Evolutionary conservation across 1,284 basidiomycete genomes (phyloP), one percentile per base, ranked within the genome.

Genomic region (Ganoderma leucocontextum): DNA sequence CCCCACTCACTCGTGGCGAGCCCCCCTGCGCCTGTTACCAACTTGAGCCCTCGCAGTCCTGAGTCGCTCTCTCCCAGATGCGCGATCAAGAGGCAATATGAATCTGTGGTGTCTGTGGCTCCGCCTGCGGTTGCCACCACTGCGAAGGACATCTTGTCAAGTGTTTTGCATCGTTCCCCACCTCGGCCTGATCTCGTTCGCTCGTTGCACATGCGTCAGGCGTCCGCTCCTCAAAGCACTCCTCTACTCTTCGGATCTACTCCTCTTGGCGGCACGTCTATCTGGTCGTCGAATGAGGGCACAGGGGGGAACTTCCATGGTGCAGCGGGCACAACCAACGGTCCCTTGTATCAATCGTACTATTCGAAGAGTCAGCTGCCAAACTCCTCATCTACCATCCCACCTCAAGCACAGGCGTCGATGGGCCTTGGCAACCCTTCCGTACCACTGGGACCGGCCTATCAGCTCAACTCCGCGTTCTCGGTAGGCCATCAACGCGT

Each of bases 91-190:
- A 62, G 60, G 0, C 47, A 63, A 15, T 15, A 64, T 4, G 65
- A 66, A 13, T 49, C 63, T 12, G 58, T 59, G 4, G 68, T 73
- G 35, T 66, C 75, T 9, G 42, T 63, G 1, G 63, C 62, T 6
- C 41, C 69, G 41, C 67, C 75, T 6, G 49, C 63, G 1, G 64
- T 59, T 9, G 75, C 78, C 2, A 89, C 83, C 2, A 91, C 90
- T 7, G 91, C 90, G 1, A 83, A 88, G 73, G 90, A 92, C 73
- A 81, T 92, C 1, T 75, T 92, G 52, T 86, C 88, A 64, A 85
- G 84, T 72, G 85, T 91, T 44, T 63, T 79, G 8, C 70, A 69
- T 52, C 74, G 75, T 1, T 53, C 62, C 9, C 62, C 76, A 2
- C 75, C 73, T 5, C 70, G 75, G 57, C 39, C 38, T 12, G 66